These are phyloP conservation scores for Uncinocarpus reesii DNA, from an alignment of 2,329 filamentous ascomycete species.

Conservation along the genomic window DNA sequence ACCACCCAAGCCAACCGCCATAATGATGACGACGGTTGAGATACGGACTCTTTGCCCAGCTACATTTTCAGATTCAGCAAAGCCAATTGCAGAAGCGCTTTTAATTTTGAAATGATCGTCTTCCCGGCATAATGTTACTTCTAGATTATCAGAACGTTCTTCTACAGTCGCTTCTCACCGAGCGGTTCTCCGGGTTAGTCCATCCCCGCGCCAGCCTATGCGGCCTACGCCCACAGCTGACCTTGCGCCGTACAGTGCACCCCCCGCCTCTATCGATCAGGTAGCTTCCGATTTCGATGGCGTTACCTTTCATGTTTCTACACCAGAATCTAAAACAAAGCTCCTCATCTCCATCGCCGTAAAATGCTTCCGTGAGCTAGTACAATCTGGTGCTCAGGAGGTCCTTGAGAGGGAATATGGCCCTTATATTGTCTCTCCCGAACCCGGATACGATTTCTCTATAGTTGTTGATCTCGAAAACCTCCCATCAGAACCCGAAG, in stretches of 20 bases:
- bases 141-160: conserved; percentile 98
- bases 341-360: conserved; percentile 92
- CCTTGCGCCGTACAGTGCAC: conserved; percentile 49
- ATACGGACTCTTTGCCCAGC: neutral
- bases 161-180: conserved; percentile 89
- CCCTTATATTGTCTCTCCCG: conserved; percentile 73
- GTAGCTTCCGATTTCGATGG: conserved; percentile 98
- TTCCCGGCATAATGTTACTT: conserved; percentile 57
- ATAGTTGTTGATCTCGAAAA: conserved; percentile 80
- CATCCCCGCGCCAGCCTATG: conserved; percentile 11
- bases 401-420: conserved; percentile 93
- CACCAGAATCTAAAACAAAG: conserved; percentile 83
- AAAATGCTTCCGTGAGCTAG: conserved; percentile 85
- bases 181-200: conserved; percentile 75
- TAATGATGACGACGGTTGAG: conserved; percentile 5
- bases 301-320: conserved; percentile 97
- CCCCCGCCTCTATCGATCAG: conserved; percentile 87
- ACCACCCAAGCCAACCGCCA: neutral
- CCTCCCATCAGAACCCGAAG: conserved; percentile 74
- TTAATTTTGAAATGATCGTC: conserved; percentile 16
- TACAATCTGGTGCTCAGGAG: conserved; percentile 83
- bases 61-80: neutral
- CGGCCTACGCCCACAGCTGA: conserved; percentile 26
- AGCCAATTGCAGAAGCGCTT: neutral
- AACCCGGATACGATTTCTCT: conserved; percentile 93